Evolutionary conservation across 495 filamentous ascomycete species (phyloP).

Genomic region (Xylaria curta): DNA sequence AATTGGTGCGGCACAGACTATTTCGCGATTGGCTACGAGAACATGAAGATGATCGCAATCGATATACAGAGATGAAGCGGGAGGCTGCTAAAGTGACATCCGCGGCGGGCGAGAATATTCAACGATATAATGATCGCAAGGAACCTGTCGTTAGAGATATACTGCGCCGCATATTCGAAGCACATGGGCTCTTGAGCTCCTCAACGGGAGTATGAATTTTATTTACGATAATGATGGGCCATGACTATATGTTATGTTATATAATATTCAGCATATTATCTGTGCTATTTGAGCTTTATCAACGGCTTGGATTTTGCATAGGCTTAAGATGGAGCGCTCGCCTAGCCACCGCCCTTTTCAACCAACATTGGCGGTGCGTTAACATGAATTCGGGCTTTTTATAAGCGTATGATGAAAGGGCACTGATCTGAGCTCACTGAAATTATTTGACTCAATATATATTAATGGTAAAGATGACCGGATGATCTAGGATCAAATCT

Average conservation of each 20-base stretch:
- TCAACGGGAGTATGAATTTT: conserved; percentile 1
- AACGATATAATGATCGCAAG: conserved; percentile 52
- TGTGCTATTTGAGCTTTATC: no score
- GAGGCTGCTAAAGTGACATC: conserved; percentile 41
- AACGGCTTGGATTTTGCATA: no score
- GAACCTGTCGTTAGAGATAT: conserved; percentile 49
- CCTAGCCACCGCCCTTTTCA: background rate
- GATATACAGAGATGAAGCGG: conserved; percentile 50
- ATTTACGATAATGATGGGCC: background rate
- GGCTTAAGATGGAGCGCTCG: background rate
- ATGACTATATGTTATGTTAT: background rate
- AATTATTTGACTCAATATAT: background rate
- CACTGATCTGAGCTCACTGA: background rate
- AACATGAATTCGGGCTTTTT: background rate
- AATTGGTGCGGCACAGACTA: conserved; percentile 50
- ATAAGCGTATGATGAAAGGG: background rate
- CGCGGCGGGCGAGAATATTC: conserved; percentile 43
- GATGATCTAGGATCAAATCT: background rate
- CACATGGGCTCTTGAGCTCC: conserved; percentile 33
- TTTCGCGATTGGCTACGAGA: conserved; percentile 56
- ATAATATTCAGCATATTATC: background rate
- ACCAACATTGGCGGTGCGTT: background rate
- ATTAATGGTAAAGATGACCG: background rate
- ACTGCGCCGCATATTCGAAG: conserved; percentile 45
- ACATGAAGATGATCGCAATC: conserved; percentile 43